Evolutionary conservation across 805 yeast species (phyloP), one percentile per base, ranked within the genome.

Genomic region (Metschnikowia anglica): DNA sequence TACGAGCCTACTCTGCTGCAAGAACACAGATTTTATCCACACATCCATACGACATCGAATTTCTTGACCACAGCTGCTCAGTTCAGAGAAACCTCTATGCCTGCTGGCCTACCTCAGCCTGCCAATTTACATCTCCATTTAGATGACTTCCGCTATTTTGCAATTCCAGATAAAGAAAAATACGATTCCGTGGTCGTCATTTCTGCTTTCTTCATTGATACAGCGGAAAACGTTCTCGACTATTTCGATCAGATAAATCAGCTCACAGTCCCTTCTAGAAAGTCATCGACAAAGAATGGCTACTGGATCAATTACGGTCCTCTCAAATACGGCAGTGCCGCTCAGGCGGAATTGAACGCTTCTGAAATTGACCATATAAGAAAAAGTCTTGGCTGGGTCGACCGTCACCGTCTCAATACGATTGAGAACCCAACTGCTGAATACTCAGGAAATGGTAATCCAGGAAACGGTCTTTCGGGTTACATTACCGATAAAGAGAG

Each of bases 241-340:
- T 90, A 90, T 61, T 62, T 91, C 41, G 84, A 83, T 41, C 64
- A 83, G 1, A 80, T 91, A 27, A 75, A 76, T 43, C 54, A 60
- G 9, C 54, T 83, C 26, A 46, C 61, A 12, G 49, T 62, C 7
- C 59, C 61, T 7, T 63, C 71, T 9, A 55, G 56, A 7, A 69
- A 66, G 7, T 37, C 49, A 13, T 36, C 46, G 5, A 45, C 53
- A 5, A 67, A 66, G 12, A 73, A 73, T 3, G 83, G 87, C 0
- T 70, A 74, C 31, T 91, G 98, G 98, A 79, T 91, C 49, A 91
- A 93, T 59, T 72, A 81, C 11, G 99, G 99, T 0, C 99, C 99
- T 0, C 70, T 93, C 47, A 85, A 90, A 61, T 91, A 93, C 70
- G 97, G 97, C 0, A 80, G 88, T 2, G 85, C 89, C 41, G 81